A percentile compares a stretch with the other conserved stretches of the same genome.
Conservation (phyloP, 1,284 basidiomycete genomes). For the Ganoderma lucidum region DNA sequence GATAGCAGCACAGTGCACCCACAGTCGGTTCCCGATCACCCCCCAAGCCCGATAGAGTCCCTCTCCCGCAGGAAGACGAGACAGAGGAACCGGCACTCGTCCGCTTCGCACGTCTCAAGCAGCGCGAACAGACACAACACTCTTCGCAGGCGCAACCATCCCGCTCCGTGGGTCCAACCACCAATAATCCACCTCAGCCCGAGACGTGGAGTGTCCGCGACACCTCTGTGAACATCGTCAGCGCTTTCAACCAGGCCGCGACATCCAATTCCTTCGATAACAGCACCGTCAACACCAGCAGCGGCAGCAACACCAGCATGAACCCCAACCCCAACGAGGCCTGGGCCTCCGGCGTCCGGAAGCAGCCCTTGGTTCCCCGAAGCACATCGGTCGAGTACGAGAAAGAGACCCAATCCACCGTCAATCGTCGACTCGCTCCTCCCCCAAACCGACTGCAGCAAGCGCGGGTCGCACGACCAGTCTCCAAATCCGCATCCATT, state of each 20-base stretch:
- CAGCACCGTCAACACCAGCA: constrained; percentile 42
- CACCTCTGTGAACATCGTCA: constrained; percentile 86
- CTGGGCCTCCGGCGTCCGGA: constrained; percentile 69
- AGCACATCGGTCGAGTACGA: constrained; percentile 84
- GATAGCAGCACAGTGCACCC: constrained; percentile 57
- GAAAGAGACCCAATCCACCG: constrained; percentile 62
- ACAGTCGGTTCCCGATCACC: constrained; percentile 65
- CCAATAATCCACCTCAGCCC: constrained; percentile 56
- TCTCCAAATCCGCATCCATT: constrained; percentile 58
- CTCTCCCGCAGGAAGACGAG: constrained; percentile 44
- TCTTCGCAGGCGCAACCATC: constrained; percentile 48
- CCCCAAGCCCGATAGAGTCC: constrained; percentile 50
- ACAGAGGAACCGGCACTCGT: constrained; percentile 55
- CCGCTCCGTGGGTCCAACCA: constrained; percentile 37
- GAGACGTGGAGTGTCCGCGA: constrained; percentile 77
- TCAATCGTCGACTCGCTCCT: constrained; percentile 60
- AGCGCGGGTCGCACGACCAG: constrained; percentile 40
- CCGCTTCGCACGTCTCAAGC: constrained; percentile 60
- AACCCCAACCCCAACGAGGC: constrained; percentile 59
- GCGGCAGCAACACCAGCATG: constrained; percentile 26
- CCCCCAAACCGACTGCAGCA: constrained; percentile 55
- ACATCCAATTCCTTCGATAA: constrained; percentile 49
- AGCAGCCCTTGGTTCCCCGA: constrained; percentile 58
- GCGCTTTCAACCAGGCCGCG: constrained; percentile 78
- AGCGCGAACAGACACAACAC: constrained; percentile 55